Conservation (phyloP, 225 moss, liverwort and hornwort genomes). For the Sphagnum tenellum region DNA sequence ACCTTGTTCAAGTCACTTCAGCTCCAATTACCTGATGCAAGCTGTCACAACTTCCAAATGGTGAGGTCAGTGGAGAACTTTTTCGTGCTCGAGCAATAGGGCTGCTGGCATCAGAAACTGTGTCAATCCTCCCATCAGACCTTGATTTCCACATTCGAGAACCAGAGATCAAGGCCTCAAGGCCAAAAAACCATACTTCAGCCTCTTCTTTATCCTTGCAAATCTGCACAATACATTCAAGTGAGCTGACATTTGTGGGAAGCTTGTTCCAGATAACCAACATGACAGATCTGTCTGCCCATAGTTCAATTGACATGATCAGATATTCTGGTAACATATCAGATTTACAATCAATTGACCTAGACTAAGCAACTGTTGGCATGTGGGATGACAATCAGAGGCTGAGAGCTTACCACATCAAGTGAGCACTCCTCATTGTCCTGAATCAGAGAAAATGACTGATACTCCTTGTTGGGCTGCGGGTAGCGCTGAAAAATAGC, state of each 20-base stretch:
- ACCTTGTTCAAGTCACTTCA: not conserved
- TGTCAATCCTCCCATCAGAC: constrained; percentile 32
- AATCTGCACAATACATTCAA: too few relatives aligned
- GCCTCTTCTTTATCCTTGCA: constrained; percentile 99
- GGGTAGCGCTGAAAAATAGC: constrained; percentile 77
- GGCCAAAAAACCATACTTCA: constrained; percentile 97
- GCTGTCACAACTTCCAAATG: constrained; percentile 78
- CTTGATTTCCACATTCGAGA: constrained; percentile 68
- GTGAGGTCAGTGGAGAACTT: constrained; percentile 76
- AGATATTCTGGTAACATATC: too few relatives aligned
- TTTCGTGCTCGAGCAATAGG: constrained; percentile 57
- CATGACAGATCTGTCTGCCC: constrained; percentile 61
- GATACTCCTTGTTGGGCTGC: constrained; percentile 82
- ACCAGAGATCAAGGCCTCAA: constrained; percentile 66
- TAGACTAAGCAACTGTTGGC: too few relatives aligned
- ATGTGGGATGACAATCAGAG: too few relatives aligned
- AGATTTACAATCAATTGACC: too few relatives aligned
- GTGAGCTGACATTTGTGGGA: too few relatives aligned
- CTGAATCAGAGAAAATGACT: constrained; percentile 89
- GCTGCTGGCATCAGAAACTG: constrained; percentile 53
- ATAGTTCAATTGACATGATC: not conserved
- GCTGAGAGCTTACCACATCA: constrained; percentile 50
- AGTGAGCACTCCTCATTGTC: constrained; percentile 85
- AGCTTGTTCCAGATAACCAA: too few relatives aligned
- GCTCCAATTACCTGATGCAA: constrained; percentile 57